These are phyloP conservation scores for Tuctoria greenei DNA, from an alignment of 176 grass and related monocot species.

Conservation along the genomic window DNA sequence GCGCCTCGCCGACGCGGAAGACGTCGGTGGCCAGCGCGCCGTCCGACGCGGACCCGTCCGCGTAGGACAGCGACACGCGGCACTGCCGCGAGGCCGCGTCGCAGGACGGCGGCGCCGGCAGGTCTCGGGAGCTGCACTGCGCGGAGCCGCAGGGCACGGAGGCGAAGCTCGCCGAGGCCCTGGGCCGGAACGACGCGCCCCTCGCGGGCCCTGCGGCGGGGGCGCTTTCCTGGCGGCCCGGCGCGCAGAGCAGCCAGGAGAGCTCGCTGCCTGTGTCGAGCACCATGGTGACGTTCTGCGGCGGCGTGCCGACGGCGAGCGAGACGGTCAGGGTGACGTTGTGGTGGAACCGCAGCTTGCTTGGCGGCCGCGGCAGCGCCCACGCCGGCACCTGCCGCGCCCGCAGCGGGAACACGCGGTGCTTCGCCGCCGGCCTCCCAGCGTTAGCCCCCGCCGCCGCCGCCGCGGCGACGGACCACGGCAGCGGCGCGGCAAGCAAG, in stretches of 20 bases:
- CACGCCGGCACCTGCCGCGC: constrained; percentile 54
- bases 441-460: neutral
- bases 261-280: constrained; percentile 99
- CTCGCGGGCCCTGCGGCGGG: constrained; percentile 25
- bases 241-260: constrained; percentile 74
- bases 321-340: constrained; percentile 89
- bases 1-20: constrained; percentile 47
- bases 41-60: constrained; percentile 81
- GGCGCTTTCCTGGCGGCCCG: neutral
- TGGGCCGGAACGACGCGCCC: constrained; percentile 35
- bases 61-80: constrained; percentile 71
- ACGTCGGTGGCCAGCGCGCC: constrained; percentile 77
- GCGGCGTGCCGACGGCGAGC: constrained; percentile 74
- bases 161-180: constrained; percentile 59
- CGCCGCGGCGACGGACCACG: neutral
- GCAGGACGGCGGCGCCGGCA: constrained; percentile 67
- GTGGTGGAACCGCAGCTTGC: constrained; percentile 95
- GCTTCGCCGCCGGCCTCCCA: neutral
- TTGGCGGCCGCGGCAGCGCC: constrained; percentile 53
- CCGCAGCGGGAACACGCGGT: constrained; percentile 52
- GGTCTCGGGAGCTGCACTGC: constrained; percentile 66
- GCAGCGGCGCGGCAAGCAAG: constrained; percentile 27
- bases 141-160: constrained; percentile 70
- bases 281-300: constrained; percentile 85
- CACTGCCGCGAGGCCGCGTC: constrained; percentile 55